Conservation (phyloP, 164 flowering plant species). For the Euptelea pleiosperma region DNA sequence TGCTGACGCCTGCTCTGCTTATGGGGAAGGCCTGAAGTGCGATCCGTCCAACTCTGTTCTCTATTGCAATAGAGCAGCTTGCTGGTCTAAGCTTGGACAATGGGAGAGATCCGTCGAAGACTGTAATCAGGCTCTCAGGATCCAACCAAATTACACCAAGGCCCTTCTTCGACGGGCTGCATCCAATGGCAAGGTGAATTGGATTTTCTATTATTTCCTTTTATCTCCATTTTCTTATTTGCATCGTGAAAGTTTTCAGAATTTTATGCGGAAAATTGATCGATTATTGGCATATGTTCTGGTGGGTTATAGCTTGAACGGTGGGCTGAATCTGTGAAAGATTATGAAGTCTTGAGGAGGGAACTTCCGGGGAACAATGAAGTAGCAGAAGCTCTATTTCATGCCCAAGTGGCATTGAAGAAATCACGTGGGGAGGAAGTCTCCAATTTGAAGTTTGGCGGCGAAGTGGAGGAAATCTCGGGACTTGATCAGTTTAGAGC, state of each 20-base stretch:
- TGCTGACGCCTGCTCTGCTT: slow-evolving; percentile 76
- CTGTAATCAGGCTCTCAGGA: slow-evolving; percentile 69
- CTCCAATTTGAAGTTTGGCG: slow-evolving; percentile 79
- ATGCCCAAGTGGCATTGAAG: slow-evolving; percentile 81
- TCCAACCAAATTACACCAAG: slow-evolving; percentile 76
- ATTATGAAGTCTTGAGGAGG: slow-evolving; percentile 69
- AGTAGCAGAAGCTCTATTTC: slow-evolving; percentile 73
- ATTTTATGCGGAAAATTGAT: no score
- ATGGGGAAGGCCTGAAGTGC: slow-evolving; percentile 76
- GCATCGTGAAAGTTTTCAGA: background rate
- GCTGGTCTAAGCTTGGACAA: slow-evolving; percentile 75
- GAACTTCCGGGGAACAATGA: slow-evolving; percentile 72
- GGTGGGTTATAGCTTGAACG: slow-evolving; percentile 53
- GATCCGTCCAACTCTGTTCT: slow-evolving; percentile 77
- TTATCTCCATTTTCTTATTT: background rate
- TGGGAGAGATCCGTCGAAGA: slow-evolving; percentile 80
- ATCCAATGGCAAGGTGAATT: slow-evolving; percentile 61
- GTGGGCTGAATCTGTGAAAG: slow-evolving; percentile 83
- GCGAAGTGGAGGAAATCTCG: slow-evolving; percentile 78
- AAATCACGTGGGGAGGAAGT: slow-evolving; percentile 94
- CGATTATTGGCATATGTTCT: background rate
- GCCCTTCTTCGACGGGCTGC: slow-evolving; percentile 88
- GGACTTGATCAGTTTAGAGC: slow-evolving; percentile 68
- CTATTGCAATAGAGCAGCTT: slow-evolving; percentile 87
- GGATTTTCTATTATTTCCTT: background rate